Conservation (phyloP, 148 eudicot genomes). For the Nyssa sinensis region DNA sequence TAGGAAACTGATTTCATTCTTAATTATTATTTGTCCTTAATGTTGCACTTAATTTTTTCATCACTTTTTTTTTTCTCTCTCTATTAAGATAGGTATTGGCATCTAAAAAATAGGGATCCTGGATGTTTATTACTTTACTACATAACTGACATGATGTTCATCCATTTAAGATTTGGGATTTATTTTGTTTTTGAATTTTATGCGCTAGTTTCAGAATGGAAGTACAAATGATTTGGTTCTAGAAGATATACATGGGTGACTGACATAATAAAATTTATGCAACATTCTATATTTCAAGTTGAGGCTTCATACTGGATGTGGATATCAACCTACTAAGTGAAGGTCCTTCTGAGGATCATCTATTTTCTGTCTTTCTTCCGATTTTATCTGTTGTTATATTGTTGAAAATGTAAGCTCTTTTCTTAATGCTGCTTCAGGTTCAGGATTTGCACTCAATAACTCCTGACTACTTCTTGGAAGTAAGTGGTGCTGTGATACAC, state of each 20-base stretch:
- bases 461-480: conserved; percentile 91
- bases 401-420: conserved; percentile 9
- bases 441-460: conserved; percentile 89
- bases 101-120: no score
- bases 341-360: background rate
- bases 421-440: conserved; percentile 59
- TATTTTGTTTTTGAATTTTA: no score
- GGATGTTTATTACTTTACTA: no score
- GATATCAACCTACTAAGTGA: background rate
- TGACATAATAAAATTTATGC: background rate
- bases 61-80: no score
- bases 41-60: no score
- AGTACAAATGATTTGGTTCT: conserved; percentile 1
- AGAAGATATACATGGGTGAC: background rate
- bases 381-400: background rate
- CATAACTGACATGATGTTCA: no score
- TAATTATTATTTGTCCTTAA: no score
- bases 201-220: background rate
- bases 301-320: background rate
- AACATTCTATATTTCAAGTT: background rate
- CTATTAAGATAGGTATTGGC: no score
- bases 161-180: background rate
- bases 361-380: background rate
- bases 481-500: conserved; percentile 93
- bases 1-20: no score